A percentile compares a stretch with the other conserved stretches of the same genome.
Evolutionary conservation across 495 filamentous ascomycete genomes (phyloP).

Genomic region (Penicillium diatomitis): DNA sequence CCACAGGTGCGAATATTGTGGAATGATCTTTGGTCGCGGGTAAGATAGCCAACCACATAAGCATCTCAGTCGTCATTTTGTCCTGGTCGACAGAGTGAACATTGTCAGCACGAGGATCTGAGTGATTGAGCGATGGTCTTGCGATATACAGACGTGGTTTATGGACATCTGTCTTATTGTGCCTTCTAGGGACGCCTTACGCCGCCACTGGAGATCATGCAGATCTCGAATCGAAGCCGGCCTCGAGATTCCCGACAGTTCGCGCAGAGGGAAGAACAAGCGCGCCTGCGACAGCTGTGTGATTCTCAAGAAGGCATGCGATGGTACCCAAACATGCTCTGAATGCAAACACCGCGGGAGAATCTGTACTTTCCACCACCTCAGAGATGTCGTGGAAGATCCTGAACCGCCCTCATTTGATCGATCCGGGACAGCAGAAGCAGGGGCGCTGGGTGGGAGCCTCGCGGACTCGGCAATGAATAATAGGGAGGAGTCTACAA

Average conservation of each 20-base stretch:
- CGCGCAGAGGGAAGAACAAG: conserved; percentile 23
- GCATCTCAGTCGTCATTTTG: too few relatives aligned
- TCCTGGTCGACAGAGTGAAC: too few relatives aligned
- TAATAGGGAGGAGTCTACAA: background rate
- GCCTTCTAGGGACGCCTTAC: conserved; percentile 19
- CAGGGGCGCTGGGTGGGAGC: background rate
- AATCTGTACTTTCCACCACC: conserved; percentile 24
- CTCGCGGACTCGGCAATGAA: background rate
- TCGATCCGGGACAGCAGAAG: background rate
- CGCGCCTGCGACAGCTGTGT: conserved; percentile 31
- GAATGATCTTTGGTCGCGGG: conserved; percentile 24
- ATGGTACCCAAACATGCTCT: conserved; percentile 17
- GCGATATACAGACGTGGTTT: background rate
- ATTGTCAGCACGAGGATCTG: too few relatives aligned
- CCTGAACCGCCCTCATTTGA: background rate
- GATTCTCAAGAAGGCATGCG: conserved; percentile 24
- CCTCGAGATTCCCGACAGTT: conserved; percentile 18
- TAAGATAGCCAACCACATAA: conserved; percentile 4
- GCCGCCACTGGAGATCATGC: conserved; percentile 31
- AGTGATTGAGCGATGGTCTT: too few relatives aligned
- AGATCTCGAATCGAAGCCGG: conserved; percentile 14
- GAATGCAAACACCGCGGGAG: conserved; percentile 20
- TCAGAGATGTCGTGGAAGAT: conserved; percentile 1
- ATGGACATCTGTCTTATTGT: background rate
- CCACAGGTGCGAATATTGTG: conserved; percentile 23